These are phyloP conservation scores for Tephrocybe sp. DNA, from an alignment of 768 basidiomycete species.

Conservation along the genomic window DNA sequence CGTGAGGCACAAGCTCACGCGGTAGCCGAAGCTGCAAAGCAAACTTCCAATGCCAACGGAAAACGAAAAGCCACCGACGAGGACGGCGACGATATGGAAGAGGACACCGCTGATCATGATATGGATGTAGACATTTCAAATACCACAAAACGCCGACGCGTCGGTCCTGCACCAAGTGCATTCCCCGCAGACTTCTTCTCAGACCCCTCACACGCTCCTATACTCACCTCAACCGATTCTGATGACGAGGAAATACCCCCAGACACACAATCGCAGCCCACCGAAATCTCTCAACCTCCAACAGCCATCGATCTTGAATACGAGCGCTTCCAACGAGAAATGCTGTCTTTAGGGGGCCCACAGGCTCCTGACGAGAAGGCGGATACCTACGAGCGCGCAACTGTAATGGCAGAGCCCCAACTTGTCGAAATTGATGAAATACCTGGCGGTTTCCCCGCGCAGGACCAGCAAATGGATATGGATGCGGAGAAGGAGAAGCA, in stretches of 20 bases:
- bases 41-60: conserved; percentile 14
- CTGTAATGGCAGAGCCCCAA: conserved; percentile 68
- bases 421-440: conserved; percentile 38
- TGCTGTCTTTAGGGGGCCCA: conserved; percentile 42
- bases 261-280: conserved; percentile 13
- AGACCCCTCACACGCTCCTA: conserved; percentile 59
- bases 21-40: conserved; percentile 22
- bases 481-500: conserved; percentile 31
- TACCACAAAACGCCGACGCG: conserved; percentile 16
- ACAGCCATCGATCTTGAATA: conserved; percentile 67
- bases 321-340: conserved; percentile 66
- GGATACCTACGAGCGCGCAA: conserved; percentile 68
- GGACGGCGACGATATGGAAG: conserved; percentile 16
- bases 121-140: no score
- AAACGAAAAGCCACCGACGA: conserved; percentile 29
- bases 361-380: conserved; percentile 34
- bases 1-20: conserved; percentile 24
- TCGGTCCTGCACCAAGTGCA: conserved; percentile 18
- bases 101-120: conserved; percentile 26
- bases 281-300: conserved; percentile 19
- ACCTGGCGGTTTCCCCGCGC: conserved; percentile 48
- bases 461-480: conserved; percentile 23
- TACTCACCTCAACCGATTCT: conserved; percentile 32
- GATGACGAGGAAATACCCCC: conserved; percentile 39
- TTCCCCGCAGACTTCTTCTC: conserved; percentile 82